Conservation (phyloP, 2,329 filamentous ascomycete genomes). For the Gliomastix tumulicola region DNA sequence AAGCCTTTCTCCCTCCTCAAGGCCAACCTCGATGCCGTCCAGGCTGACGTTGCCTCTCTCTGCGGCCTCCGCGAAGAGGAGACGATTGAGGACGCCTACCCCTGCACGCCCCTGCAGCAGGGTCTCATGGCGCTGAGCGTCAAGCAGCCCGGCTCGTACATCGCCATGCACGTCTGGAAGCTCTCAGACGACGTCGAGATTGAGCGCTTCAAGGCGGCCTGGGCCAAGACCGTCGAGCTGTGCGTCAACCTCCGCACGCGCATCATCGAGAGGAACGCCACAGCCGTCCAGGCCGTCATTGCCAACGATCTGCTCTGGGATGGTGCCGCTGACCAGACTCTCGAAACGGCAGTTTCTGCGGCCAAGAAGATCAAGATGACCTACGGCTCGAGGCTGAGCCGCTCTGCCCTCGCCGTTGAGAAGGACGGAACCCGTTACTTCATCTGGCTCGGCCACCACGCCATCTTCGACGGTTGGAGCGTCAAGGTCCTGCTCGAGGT, state of each 20-base stretch:
- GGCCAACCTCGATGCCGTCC: too few species aligned
- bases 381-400: conserved; percentile 2
- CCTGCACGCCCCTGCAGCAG: conserved; percentile 40
- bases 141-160: conserved; percentile 16
- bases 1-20: conserved; percentile 1
- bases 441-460: conserved; percentile 2
- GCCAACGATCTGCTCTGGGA: conserved; percentile 2
- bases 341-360: not conserved
- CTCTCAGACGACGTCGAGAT: conserved; percentile 6
- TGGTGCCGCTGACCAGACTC: not conserved
- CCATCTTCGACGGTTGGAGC: conserved; percentile 1
- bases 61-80: not conserved
- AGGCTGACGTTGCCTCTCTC: not conserved
- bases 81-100: conserved; percentile 37
- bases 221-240: conserved; percentile 7
- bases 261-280: conserved; percentile 3
- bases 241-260: conserved; percentile 7
- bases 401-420: conserved; percentile 8
- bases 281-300: conserved; percentile 2
- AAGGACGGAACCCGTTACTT: conserved; percentile 2
- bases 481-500: conserved; percentile 4
- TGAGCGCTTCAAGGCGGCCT: conserved; percentile 6
- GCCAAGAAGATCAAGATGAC: conserved; percentile 1
- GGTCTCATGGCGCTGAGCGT: conserved; percentile 38
- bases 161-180: conserved; percentile 7